Percentiles rank a stretch among this genome's conserved stretches.
phyloP scores from a whole-genome alignment of 495 filamentous ascomycete species.

The Neurospora sp. region DNA sequence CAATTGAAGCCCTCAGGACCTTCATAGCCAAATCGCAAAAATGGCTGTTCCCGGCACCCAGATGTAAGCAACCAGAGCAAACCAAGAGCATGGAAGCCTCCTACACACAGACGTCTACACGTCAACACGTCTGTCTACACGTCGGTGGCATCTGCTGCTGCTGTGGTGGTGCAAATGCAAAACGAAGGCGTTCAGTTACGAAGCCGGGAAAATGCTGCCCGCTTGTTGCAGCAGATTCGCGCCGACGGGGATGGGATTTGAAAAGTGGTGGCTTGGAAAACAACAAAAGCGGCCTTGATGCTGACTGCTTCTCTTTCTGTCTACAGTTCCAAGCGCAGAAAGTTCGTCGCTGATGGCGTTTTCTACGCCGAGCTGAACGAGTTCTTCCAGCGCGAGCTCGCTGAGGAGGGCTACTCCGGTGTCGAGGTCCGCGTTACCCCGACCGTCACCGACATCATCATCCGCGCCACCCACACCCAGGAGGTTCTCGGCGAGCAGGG shows the following conservation, averaged over 20 bases:
- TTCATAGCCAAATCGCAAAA: constrained; percentile 30
- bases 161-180: background rate
- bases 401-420: constrained; percentile 99
- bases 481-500: constrained; percentile 99
- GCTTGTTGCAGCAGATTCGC: background rate
- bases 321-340: constrained; percentile 87
- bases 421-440: constrained; percentile 99
- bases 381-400: constrained; percentile 99
- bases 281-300: background rate
- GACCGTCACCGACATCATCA: constrained; percentile 99
- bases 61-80: constrained; percentile 37
- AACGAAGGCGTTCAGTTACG: background rate
- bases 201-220: background rate
- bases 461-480: constrained; percentile 99
- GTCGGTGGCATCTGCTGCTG: background rate
- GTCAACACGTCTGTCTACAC: background rate
- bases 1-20: constrained; percentile 15
- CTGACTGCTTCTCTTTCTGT: constrained; percentile 12
- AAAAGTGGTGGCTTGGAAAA: background rate
- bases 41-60: constrained; percentile 43
- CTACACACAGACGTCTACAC: background rate
- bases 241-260: background rate
- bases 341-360: constrained; percentile 99
- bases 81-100: background rate
- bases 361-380: constrained; percentile 99